These are phyloP conservation scores for Chaetomiaceae sp. DNA, from an alignment of 2,329 filamentous ascomycete genomes.

Conservation along the genomic window DNA sequence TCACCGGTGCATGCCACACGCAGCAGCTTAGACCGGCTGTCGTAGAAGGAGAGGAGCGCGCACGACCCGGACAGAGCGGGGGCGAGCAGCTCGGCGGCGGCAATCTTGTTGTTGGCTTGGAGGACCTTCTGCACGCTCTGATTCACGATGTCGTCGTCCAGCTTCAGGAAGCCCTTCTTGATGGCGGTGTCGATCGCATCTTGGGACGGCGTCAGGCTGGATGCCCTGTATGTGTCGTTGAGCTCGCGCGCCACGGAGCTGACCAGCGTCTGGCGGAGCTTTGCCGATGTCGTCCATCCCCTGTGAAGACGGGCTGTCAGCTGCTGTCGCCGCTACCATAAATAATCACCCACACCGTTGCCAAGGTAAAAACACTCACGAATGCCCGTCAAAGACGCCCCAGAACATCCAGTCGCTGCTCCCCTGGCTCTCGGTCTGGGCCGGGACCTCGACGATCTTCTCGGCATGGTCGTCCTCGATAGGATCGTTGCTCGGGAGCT, in stretches of 20 bases:
- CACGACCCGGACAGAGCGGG: slow-evolving; percentile 96
- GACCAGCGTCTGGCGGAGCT: slow-evolving; percentile 86
- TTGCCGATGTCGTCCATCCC: slow-evolving; percentile 97
- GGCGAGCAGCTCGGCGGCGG: slow-evolving; percentile 84
- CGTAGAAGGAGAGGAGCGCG: slow-evolving; percentile 93
- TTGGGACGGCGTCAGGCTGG: slow-evolving; percentile 59
- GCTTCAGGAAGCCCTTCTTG: slow-evolving; percentile 80
- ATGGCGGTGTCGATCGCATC: slow-evolving; percentile 86
- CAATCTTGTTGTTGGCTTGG: slow-evolving; percentile 81
- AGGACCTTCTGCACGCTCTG: slow-evolving; percentile 88
- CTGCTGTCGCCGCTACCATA: neutral
- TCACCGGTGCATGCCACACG: slow-evolving; percentile 95
- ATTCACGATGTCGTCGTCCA: slow-evolving; percentile 93
- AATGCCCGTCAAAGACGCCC: slow-evolving; percentile 97
- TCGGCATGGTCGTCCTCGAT: slow-evolving; percentile 98
- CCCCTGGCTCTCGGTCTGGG: slow-evolving; percentile 40
- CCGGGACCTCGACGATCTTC: slow-evolving; percentile 89
- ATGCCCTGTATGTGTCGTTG: slow-evolving; percentile 83
- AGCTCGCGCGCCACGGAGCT: slow-evolving; percentile 89
- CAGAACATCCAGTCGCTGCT: slow-evolving; percentile 98
- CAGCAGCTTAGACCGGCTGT: slow-evolving; percentile 77
- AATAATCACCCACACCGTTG: slow-evolving; percentile 5
- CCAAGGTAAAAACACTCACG: slow-evolving; percentile 51
- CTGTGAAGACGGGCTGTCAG: slow-evolving; percentile 40
- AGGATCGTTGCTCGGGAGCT: slow-evolving; percentile 92